Base-by-base conservation (phyloP, 2,329 filamentous ascomycete species). In the Ophiostoma novo-ulmi region DNA sequence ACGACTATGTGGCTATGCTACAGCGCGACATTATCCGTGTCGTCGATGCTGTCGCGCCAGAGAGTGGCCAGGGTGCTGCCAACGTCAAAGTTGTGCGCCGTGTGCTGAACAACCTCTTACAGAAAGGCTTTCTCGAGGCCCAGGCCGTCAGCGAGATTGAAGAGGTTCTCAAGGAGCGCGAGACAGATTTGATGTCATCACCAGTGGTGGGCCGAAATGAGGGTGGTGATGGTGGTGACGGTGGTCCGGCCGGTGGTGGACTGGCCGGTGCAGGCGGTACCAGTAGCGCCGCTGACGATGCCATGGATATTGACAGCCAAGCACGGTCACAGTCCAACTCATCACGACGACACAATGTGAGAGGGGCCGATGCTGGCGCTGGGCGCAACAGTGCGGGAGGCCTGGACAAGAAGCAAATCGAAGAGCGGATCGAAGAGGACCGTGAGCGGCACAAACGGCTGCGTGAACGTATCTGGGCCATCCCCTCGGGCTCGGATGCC, bases 361-460 rank as follows among this genome's bases (percentile, higher is more conserved):
- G 63, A 1, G 48, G 68, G 13, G 67, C 22, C 4, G 65, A 65
- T 17, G 61, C 67, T 38, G 70, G 70, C 7, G 58, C 68, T 3
- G 55, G 48, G 44, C 55, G 58, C 58, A 63, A 36, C 20, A 26
- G 52, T 63, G 58, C 58, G 35, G 36, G 81, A 38, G 79, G 81
- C 20, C 79, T 95, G 69, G 92, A 97, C 77, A 95, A 94, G 80
- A 87, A 91, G 70, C 92, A 97, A 80, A 91, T 97, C 69, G 94
- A 98, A 81, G 94, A 98, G 82, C 85, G 95, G 58, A 97, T 99
- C 73, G 96, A 99, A 76, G 96, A 99, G 80, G 95, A 99, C 79
- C 85, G 95, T 3, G 95, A 99, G 79, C 84, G 95, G 63, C 96
- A 99, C 80, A 99, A 99, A 83, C 84, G 94, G 63, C 83, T 94